Evolutionary conservation across 441 rosid genomes (phyloP).

Genomic region (Erodium trifolium): DNA sequence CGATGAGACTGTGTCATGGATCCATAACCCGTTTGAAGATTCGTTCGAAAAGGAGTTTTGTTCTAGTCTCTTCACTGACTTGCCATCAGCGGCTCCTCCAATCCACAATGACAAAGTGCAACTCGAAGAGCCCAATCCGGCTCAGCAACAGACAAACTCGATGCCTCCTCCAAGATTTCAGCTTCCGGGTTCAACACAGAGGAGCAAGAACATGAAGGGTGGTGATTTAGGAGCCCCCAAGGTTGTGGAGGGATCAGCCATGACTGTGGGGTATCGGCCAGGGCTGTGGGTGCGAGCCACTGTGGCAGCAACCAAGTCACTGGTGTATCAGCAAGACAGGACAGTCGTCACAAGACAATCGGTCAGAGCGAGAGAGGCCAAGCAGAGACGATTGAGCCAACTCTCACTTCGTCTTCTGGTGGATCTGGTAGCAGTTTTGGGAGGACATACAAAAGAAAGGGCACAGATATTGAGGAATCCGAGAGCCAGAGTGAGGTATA

Average conservation of each 20-base stretch:
- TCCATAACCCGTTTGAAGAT: constrained; percentile 49
- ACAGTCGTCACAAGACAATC: constrained; percentile 20
- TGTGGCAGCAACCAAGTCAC: constrained; percentile 46
- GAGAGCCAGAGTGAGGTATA: constrained; percentile 56
- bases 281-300: constrained; percentile 53
- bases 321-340: constrained; percentile 16
- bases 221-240: constrained; percentile 18
- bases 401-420: constrained; percentile 47
- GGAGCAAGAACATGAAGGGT: constrained; percentile 15
- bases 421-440: constrained; percentile 56
- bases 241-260: constrained; percentile 16
- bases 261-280: constrained; percentile 32
- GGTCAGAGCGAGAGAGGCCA: constrained; percentile 28
- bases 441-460: constrained; percentile 48
- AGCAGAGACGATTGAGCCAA: constrained; percentile 32
- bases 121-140: constrained; percentile 8
- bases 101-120: constrained; percentile 21
- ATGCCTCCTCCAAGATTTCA: constrained; percentile 50
- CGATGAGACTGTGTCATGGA: constrained; percentile 55
- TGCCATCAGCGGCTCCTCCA: constrained; percentile 19
- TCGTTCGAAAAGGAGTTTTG: constrained; percentile 47
- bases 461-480: constrained; percentile 38
- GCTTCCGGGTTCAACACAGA: constrained; percentile 27
- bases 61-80: constrained; percentile 38
- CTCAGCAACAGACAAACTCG: constrained; percentile 8